Conservation (phyloP, 352 stramenopile genomes). For the Pythium monospermum region DNA sequence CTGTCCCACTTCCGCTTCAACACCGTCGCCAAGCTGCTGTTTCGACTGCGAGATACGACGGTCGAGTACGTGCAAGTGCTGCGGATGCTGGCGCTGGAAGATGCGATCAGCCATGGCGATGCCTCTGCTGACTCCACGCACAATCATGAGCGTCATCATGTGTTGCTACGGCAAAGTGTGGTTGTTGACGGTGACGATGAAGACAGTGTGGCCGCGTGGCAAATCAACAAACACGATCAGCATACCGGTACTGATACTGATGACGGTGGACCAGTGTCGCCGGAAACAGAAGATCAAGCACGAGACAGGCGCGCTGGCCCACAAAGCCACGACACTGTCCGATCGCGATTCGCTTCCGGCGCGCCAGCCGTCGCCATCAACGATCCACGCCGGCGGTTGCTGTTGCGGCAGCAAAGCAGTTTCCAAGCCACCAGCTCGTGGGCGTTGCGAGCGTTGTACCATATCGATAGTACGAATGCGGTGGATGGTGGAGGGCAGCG, state of each 20-base stretch:
- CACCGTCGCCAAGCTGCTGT: conserved; percentile 49
- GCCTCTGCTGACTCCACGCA: background rate
- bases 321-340: too few relatives aligned
- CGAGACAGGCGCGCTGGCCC: too few relatives aligned
- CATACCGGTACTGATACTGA: background rate
- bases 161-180: conserved; percentile 14
- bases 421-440: conserved; percentile 28
- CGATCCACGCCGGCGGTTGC: conserved; percentile 3
- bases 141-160: background rate
- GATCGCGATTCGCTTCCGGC: conserved; percentile 6
- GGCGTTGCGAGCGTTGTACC: conserved; percentile 24
- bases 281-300: too few relatives aligned
- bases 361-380: conserved; percentile 15
- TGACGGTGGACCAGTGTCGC: too few relatives aligned
- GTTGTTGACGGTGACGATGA: conserved; percentile 3
- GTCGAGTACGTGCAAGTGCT: conserved; percentile 47
- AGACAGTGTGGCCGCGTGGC: background rate
- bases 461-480: conserved; percentile 23
- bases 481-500: too few relatives aligned
- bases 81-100: conserved; percentile 27
- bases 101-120: background rate
- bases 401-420: conserved; percentile 24
- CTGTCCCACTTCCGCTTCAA: conserved; percentile 61
- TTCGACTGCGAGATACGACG: conserved; percentile 30
- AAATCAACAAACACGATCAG: background rate